Percentiles rank a stretch among this genome's conserved stretches.
Evolutionary conservation across 1,284 basidiomycete species (phyloP).

Genomic region (Apiotrichum porosum): DNA sequence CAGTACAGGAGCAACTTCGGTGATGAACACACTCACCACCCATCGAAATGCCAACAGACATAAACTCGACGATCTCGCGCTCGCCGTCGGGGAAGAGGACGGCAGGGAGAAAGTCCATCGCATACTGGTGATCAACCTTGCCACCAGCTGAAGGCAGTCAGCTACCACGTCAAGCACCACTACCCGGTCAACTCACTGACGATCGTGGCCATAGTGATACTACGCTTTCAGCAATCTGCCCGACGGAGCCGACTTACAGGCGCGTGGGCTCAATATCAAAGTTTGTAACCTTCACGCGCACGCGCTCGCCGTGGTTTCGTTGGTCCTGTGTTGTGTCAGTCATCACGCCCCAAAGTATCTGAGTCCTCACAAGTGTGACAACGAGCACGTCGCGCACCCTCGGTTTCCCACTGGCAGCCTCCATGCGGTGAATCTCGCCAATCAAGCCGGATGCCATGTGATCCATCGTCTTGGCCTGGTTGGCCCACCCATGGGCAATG

Average conservation of each 20-base stretch:
- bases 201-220: not conserved
- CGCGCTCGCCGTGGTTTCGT: constrained; percentile 63
- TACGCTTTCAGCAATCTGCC: not conserved
- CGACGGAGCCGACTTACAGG: not conserved
- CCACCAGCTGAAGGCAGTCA: constrained; percentile 51
- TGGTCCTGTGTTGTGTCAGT: constrained; percentile 52
- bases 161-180: not conserved
- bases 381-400: constrained; percentile 36
- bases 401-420: constrained; percentile 2
- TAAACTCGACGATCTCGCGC: constrained; percentile 60
- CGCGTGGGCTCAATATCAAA: not conserved
- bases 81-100: constrained; percentile 69
- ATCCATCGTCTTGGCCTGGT: constrained; percentile 31
- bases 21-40: constrained; percentile 32
- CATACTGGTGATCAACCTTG: constrained; percentile 65
- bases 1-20: not conserved
- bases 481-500: constrained; percentile 37
- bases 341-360: not conserved
- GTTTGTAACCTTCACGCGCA: constrained; percentile 44
- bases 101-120: constrained; percentile 69
- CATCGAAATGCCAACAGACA: constrained; percentile 50
- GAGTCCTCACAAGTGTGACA: constrained; percentile 38
- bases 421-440: constrained; percentile 18
- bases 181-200: not conserved
- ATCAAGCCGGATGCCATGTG: constrained; percentile 34